phyloP scores from a whole-genome alignment of 228 moss, liverwort and hornwort species.

The Sphagnum fallax region DNA sequence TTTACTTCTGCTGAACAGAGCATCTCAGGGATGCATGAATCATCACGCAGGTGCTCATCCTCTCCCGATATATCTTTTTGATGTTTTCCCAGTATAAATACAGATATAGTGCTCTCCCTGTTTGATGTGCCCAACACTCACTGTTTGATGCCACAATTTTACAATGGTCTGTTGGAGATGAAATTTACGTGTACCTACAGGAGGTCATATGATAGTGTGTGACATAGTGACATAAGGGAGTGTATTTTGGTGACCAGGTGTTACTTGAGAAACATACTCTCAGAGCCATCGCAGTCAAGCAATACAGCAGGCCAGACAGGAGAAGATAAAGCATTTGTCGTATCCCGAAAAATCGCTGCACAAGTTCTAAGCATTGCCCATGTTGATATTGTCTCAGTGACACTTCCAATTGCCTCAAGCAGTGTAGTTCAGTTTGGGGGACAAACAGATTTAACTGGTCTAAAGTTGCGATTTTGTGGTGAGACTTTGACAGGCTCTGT shows the following conservation, averaged over 20 bases:
- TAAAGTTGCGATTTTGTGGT: conserved; percentile 72
- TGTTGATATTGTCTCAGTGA: conserved; percentile 62
- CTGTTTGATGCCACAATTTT: no score
- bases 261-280: conserved; percentile 32
- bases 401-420: conserved; percentile 41
- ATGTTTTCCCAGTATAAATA: neutral
- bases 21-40: conserved; percentile 87
- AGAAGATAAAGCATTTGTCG: conserved; percentile 50
- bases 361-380: conserved; percentile 56
- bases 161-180: no score
- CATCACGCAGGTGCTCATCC: conserved; percentile 68
- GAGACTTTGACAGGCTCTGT: conserved; percentile 54
- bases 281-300: neutral
- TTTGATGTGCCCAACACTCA: neutral
- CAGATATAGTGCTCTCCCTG: neutral
- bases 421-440: no score
- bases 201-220: neutral
- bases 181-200: no score
- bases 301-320: conserved; percentile 24
- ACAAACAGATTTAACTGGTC: conserved; percentile 38
- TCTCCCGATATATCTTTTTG: neutral
- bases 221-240: neutral
- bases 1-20: conserved; percentile 55
- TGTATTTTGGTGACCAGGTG: conserved; percentile 34
- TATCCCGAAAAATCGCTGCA: conserved; percentile 59